phyloP scores from a whole-genome alignment of 2,329 filamentous ascomycete genomes.

The Pseudogymnoascus sp. region DNA sequence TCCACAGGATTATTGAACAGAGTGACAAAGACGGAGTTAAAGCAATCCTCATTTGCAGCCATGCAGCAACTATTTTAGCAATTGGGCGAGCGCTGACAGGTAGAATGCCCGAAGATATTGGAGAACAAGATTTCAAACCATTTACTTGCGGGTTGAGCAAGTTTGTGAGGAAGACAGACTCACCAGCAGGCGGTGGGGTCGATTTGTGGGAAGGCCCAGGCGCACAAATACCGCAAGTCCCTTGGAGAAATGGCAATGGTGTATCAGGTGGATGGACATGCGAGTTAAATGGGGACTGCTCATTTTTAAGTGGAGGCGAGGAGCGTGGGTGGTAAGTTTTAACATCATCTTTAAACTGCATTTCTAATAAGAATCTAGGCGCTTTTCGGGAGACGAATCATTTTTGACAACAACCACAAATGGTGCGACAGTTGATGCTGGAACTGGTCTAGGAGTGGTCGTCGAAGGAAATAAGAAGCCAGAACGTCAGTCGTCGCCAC shows the following conservation, averaged over 20 bases:
- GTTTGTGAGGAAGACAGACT: constrained; percentile 47
- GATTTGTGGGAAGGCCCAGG: constrained; percentile 34
- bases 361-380: constrained; percentile 29
- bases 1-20: constrained; percentile 62
- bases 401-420: constrained; percentile 34
- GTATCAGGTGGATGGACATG: constrained; percentile 76
- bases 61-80: constrained; percentile 84
- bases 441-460: constrained; percentile 29
- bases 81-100: constrained; percentile 79
- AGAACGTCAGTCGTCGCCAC: background rate
- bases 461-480: constrained; percentile 27
- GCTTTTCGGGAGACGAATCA: constrained; percentile 51
- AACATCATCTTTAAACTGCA: constrained; percentile 11
- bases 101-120: constrained; percentile 61
- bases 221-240: constrained; percentile 32
- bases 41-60: constrained; percentile 74
- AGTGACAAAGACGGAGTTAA: constrained; percentile 65
- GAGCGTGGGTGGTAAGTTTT: constrained; percentile 76
- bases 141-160: constrained; percentile 76
- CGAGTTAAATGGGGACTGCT: constrained; percentile 74
- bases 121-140: constrained; percentile 72
- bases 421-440: constrained; percentile 24
- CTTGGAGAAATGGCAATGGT: constrained; percentile 54
- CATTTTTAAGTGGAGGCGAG: constrained; percentile 69
- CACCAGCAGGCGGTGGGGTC: constrained; percentile 26